Conservation (phyloP, 495 filamentous ascomycete genomes). For the Immersiella caudata region DNA sequence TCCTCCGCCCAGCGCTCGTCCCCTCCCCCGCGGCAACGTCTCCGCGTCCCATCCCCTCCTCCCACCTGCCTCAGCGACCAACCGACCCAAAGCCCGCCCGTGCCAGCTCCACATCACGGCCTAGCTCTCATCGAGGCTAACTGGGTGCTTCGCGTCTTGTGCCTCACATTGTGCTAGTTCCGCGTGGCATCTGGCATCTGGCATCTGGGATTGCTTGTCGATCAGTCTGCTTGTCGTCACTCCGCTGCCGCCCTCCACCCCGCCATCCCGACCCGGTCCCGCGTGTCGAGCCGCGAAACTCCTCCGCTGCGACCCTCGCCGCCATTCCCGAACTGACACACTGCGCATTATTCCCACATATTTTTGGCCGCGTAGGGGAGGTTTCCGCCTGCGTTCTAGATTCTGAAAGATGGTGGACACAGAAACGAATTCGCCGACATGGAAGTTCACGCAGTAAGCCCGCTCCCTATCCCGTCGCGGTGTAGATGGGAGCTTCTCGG, state of each 20-base stretch:
- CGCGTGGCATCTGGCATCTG: not conserved
- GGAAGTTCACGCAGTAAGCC: slow-evolving; percentile 99
- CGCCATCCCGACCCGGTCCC: slow-evolving; percentile 6
- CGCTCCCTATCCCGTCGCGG: slow-evolving; percentile 3
- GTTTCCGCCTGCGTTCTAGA: slow-evolving; percentile 27
- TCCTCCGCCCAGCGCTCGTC: slow-evolving; percentile 6
- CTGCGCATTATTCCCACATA: slow-evolving; percentile 17
- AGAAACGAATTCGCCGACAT: slow-evolving; percentile 90
- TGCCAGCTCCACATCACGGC: not conserved
- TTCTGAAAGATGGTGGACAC: slow-evolving; percentile 88
- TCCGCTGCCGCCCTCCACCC: not conserved
- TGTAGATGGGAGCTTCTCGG: not conserved
- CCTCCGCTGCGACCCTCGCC: not conserved
- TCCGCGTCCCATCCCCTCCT: slow-evolving; percentile 16
- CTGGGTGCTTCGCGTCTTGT: not conserved
- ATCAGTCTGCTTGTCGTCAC: not conserved
- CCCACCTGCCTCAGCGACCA: slow-evolving; percentile 1
- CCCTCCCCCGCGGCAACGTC: slow-evolving; percentile 9
- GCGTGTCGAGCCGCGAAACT: not conserved
- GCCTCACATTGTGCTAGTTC: not conserved
- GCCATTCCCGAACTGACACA: not conserved
- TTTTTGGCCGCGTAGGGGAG: slow-evolving; percentile 33
- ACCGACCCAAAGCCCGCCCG: not conserved
- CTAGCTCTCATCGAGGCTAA: not conserved
- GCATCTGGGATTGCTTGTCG: not conserved